These are phyloP conservation scores for Aspergillus terreus DNA, from an alignment of 2,329 filamentous ascomycete species.

Conservation along the genomic window DNA sequence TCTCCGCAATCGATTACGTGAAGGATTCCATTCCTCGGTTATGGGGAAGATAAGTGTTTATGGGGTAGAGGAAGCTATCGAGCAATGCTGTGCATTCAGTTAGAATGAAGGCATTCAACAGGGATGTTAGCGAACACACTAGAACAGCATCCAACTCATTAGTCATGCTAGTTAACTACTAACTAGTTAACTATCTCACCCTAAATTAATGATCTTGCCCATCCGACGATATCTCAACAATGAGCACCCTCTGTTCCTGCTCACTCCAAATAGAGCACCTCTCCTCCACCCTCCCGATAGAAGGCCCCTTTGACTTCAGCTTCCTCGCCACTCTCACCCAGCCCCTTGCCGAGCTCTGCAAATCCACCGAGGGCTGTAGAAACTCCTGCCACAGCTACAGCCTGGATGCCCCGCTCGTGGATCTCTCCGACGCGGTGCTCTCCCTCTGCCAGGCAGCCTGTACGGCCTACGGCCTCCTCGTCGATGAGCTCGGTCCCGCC, in stretches of 20 bases:
- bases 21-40: too few species aligned
- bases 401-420: neutral
- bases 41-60: too few species aligned
- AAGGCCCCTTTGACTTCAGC: conserved; percentile 1
- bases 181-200: too few species aligned
- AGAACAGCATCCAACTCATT: neutral
- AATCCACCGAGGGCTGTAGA: neutral
- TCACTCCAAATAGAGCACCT: neutral
- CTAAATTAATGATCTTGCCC: too few species aligned
- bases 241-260: neutral
- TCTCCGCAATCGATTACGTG: too few species aligned
- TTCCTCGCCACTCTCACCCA: conserved; percentile 2
- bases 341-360: neutral
- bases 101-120: too few species aligned
- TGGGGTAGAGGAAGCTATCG: too few species aligned
- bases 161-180: too few species aligned
- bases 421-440: neutral
- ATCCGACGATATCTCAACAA: too few species aligned
- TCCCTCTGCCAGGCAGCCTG: conserved; percentile 3
- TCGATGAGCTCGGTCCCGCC: neutral
- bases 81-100: too few species aligned
- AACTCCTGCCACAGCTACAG: too few species aligned
- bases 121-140: neutral
- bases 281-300: neutral
- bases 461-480: neutral